Percentiles rank a stretch among this genome's conserved stretches.
These are phyloP conservation scores for Rubia peregrina DNA, from an alignment of 305 asterid species.

Conservation along the genomic window DNA sequence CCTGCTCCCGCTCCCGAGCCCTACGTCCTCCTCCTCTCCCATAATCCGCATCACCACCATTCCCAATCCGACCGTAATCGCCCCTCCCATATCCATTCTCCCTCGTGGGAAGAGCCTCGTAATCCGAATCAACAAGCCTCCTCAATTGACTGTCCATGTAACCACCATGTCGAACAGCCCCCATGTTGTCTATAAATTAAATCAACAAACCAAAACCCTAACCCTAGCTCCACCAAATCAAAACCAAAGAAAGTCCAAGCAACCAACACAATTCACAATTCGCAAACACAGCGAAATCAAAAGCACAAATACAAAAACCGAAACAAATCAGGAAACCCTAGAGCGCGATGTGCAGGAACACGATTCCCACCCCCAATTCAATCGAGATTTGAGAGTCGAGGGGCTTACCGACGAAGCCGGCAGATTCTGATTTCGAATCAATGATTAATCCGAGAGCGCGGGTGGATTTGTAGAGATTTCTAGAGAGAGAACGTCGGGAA, in stretches of 20 bases:
- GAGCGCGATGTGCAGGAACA: neutral
- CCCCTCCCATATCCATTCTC: constrained; percentile 40
- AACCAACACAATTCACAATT: constrained; percentile 12
- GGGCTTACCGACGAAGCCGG: constrained; percentile 25
- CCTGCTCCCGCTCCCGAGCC: constrained; percentile 27
- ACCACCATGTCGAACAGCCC: constrained; percentile 69
- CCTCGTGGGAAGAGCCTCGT: constrained; percentile 35
- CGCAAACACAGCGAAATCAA: constrained; percentile 1
- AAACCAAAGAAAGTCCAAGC: neutral
- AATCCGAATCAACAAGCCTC: constrained; percentile 52
- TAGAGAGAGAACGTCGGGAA: constrained; percentile 26
- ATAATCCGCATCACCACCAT: constrained; percentile 21
- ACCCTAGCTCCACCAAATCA: constrained; percentile 19
- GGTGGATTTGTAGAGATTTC: constrained; percentile 7
- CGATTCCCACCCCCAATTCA: neutral
- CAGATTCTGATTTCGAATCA: neutral
- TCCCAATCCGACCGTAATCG: constrained; percentile 41
- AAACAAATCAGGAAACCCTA: neutral
- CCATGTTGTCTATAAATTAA: constrained; percentile 35
- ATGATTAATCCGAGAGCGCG: constrained; percentile 17
- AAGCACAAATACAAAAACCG: neutral
- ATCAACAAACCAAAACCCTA: constrained; percentile 13
- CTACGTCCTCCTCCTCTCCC: constrained; percentile 11
- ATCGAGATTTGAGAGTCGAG: constrained; percentile 17
- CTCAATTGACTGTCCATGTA: constrained; percentile 55